phyloP scores from a whole-genome alignment of 2,329 filamentous ascomycete species.

The Exophiala xenobiotica region DNA sequence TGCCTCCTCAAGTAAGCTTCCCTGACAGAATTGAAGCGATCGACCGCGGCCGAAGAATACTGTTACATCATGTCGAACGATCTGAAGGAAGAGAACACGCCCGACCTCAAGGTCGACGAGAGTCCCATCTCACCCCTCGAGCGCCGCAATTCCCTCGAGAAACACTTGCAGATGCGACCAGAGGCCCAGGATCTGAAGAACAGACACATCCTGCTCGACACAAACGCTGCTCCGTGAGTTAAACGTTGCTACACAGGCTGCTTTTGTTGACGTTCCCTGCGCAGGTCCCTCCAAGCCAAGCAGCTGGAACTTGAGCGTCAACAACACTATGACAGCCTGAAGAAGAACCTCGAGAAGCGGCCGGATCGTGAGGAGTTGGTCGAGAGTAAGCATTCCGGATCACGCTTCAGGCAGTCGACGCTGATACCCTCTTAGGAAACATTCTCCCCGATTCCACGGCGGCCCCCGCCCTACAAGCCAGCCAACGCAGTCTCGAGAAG shows the following conservation, averaged over 20 bases:
- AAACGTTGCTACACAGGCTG: not conserved
- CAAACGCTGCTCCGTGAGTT: conserved; percentile 63
- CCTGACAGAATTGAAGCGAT: too few relatives aligned
- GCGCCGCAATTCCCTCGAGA: conserved; percentile 67
- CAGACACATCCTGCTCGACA: conserved; percentile 66
- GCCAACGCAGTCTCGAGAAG: conserved; percentile 80
- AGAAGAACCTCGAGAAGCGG: conserved; percentile 62
- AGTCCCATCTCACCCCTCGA: conserved; percentile 59
- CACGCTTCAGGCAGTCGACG: conserved; percentile 7
- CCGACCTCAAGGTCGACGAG: conserved; percentile 50
- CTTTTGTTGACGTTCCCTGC: conserved; percentile 1
- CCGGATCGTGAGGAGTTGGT: conserved; percentile 73
- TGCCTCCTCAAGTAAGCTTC: too few relatives aligned
- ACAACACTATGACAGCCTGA: conserved; percentile 61
- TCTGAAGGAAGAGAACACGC: conserved; percentile 24
- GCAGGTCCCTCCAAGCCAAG: conserved; percentile 61
- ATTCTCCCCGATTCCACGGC: conserved; percentile 78
- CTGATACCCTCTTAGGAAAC: conserved; percentile 59
- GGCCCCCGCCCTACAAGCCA: conserved; percentile 74
- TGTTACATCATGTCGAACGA: conserved; percentile 27
- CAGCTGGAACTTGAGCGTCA: conserved; percentile 65
- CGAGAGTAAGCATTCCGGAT: conserved; percentile 61
- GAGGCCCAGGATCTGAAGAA: conserved; percentile 65
- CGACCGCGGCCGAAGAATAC: too few relatives aligned
- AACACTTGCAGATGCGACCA: conserved; percentile 69